Evolutionary conservation across 2,329 filamentous ascomycete genomes (phyloP).

Genomic region (Colletotrichum lini): DNA sequence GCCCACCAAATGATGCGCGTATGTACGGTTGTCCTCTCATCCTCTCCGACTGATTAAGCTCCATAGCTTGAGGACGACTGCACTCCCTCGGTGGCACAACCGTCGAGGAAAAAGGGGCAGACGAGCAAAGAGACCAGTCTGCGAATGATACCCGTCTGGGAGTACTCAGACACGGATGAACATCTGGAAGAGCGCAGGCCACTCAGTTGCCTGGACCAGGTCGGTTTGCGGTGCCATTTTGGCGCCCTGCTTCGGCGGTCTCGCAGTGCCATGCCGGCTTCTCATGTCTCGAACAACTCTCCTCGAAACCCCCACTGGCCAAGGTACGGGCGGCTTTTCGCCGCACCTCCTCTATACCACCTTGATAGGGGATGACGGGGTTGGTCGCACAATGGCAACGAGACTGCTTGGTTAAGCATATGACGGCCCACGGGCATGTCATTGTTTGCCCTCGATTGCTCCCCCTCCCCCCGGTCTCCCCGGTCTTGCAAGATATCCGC

Average conservation of each 20-base stretch:
- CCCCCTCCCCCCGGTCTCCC: background rate
- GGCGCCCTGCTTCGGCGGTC: constrained; percentile 18
- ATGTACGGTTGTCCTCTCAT: background rate
- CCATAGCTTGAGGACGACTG: background rate
- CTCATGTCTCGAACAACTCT: constrained; percentile 27
- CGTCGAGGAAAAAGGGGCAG: background rate
- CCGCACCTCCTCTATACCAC: constrained; percentile 6
- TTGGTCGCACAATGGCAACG: background rate
- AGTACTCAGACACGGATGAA: constrained; percentile 9
- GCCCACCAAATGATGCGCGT: background rate
- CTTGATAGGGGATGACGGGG: background rate
- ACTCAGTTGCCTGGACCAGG: background rate
- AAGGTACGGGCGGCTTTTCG: constrained; percentile 1
- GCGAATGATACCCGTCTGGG: background rate
- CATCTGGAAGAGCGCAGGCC: background rate
- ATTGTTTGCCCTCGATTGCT: background rate
- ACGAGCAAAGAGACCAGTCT: background rate
- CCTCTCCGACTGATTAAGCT: background rate
- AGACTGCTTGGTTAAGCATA: background rate
- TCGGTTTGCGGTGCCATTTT: background rate
- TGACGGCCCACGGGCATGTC: background rate
- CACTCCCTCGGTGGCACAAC: too few relatives aligned
- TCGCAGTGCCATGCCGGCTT: constrained; percentile 19
- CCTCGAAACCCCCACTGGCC: constrained; percentile 14
- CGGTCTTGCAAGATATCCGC: constrained; percentile 8